Conservation (phyloP, 2,329 filamentous ascomycete genomes). For the Diaporthe sp. region DNA sequence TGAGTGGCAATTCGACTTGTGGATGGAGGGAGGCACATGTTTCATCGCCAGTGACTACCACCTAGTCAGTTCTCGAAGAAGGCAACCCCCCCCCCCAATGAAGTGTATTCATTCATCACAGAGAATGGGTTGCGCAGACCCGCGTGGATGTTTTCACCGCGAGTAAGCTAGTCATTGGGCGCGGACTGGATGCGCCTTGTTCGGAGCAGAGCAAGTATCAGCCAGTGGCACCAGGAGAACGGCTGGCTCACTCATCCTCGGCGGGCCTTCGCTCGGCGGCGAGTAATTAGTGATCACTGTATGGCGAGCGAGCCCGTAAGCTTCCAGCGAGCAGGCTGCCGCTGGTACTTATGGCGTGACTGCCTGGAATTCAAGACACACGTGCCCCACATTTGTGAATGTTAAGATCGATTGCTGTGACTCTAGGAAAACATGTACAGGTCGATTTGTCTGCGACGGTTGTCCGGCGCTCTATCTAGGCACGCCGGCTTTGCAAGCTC, state of each 20-base stretch:
- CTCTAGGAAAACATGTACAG: slow-evolving; percentile 46
- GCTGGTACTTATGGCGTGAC: not conserved
- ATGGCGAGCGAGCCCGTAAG: not conserved
- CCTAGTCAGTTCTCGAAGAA: not conserved
- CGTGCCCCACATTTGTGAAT: not conserved
- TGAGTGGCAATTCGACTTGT: not conserved
- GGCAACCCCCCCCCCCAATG: not conserved
- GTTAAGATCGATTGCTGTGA: slow-evolving; percentile 37
- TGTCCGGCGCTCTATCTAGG: slow-evolving; percentile 30
- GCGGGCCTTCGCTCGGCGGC: not conserved
- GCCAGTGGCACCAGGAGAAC: not conserved
- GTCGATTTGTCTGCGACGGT: slow-evolving; percentile 32
- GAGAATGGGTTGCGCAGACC: not conserved
- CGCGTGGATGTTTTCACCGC: too few relatives aligned
- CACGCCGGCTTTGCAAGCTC: not conserved
- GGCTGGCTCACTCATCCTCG: not conserved
- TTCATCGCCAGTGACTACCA: not conserved
- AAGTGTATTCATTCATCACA: not conserved
- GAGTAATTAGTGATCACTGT: not conserved
- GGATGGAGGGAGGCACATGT: not conserved
- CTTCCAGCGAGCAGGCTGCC: not conserved
- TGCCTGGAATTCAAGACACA: not conserved
- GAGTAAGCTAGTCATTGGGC: too few relatives aligned
- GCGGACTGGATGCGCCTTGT: not conserved
- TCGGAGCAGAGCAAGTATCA: too few relatives aligned